These are phyloP conservation scores for Euphorbia peplus DNA, from an alignment of 345 rosid species.

Conservation along the genomic window DNA sequence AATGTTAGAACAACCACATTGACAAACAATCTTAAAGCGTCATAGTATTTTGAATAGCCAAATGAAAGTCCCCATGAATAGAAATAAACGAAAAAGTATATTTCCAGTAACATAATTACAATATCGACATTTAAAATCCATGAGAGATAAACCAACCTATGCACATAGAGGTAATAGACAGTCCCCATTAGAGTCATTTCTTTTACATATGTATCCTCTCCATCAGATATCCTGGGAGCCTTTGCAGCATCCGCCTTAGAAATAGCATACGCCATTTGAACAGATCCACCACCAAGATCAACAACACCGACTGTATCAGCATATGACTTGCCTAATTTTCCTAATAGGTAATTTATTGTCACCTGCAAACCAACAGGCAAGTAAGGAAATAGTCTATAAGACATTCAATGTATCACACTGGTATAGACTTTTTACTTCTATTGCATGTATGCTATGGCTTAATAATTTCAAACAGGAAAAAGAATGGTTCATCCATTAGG, in stretches of 20 bases:
- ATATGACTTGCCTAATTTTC: slow-evolving; percentile 72
- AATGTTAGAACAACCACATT: slow-evolving; percentile 19
- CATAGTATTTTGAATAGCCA: background rate
- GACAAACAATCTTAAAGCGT: background rate
- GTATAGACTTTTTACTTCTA: background rate
- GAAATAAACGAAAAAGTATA: background rate
- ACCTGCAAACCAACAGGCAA: slow-evolving; percentile 50
- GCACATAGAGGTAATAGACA: slow-evolving; percentile 85
- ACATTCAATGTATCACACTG: background rate
- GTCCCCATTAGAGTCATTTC: slow-evolving; percentile 76
- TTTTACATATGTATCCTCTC: slow-evolving; percentile 77
- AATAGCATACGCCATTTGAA: slow-evolving; percentile 99
- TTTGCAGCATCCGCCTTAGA: slow-evolving; percentile 71
- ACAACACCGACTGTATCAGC: slow-evolving; percentile 86
- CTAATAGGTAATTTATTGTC: slow-evolving; percentile 81
- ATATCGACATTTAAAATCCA: slow-evolving; percentile 10
- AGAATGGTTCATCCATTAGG: background rate
- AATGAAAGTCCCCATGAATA: background rate
- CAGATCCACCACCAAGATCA: slow-evolving; percentile 99
- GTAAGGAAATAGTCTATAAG: background rate
- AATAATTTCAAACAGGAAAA: background rate
- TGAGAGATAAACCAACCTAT: slow-evolving; percentile 71
- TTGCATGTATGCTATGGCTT: background rate
- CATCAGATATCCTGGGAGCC: slow-evolving; percentile 59
- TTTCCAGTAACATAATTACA: background rate